Evolutionary conservation across 2,329 filamentous ascomycete genomes (phyloP).

Genomic region (Diaporthe sp.): DNA sequence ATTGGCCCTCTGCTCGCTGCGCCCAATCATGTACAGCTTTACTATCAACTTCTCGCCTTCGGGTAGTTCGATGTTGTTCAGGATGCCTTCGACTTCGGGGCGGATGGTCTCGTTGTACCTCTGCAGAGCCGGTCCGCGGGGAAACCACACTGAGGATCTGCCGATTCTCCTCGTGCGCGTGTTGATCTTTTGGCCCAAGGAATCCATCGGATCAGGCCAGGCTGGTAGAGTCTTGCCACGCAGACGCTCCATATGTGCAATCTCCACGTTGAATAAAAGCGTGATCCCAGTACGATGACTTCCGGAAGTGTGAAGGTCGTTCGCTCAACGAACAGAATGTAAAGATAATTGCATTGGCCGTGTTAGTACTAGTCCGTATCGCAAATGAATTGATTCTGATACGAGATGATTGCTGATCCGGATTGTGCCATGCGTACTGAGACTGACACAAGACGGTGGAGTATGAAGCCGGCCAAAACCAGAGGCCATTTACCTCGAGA

Average conservation of each 20-base stretch:
- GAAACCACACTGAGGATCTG: background rate
- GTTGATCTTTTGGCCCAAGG: background rate
- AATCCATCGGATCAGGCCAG: background rate
- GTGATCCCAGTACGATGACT: rapidly evolving
- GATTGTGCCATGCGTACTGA: background rate
- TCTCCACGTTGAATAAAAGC: background rate
- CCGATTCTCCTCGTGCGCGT: background rate
- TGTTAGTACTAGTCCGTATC: no score
- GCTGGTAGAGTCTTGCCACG: background rate
- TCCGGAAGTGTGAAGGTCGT: background rate
- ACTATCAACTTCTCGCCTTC: background rate
- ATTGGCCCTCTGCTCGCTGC: background rate
- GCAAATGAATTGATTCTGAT: no score
- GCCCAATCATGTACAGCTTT: background rate
- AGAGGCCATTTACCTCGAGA: no score
- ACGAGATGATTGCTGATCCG: no score
- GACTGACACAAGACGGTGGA: background rate
- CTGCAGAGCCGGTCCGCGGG: background rate
- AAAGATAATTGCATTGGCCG: no score
- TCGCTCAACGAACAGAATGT: background rate
- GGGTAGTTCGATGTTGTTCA: background rate
- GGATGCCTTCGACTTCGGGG: background rate
- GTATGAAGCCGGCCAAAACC: no score
- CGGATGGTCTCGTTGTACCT: background rate
- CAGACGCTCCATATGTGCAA: background rate